phyloP scores from a whole-genome alignment of 2,329 filamentous ascomycete species.

The Aspergillus terreus region DNA sequence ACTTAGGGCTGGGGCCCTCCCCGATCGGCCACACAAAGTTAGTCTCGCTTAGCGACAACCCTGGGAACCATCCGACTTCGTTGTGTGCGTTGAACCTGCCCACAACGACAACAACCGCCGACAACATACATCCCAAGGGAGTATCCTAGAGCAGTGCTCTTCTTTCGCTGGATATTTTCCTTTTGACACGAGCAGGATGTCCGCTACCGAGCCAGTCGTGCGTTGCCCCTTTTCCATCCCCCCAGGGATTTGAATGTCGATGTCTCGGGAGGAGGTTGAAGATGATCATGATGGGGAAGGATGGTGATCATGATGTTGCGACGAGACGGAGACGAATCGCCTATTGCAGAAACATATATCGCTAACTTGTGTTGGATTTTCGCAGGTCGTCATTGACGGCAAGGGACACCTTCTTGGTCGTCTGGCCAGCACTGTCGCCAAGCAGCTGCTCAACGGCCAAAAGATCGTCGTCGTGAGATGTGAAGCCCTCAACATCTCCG shows the following conservation, averaged over 20 bases:
- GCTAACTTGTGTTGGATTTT: slow-evolving; percentile 43
- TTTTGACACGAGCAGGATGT: slow-evolving; percentile 54
- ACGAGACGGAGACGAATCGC: background rate
- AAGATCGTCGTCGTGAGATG: slow-evolving; percentile 99
- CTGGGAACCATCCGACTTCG: slow-evolving; percentile 38
- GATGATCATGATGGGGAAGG: background rate
- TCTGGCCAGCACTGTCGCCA: slow-evolving; percentile 95
- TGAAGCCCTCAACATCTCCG: slow-evolving; percentile 99
- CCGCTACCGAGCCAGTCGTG: slow-evolving; percentile 65
- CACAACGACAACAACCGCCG: slow-evolving; percentile 46
- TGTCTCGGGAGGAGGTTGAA: slow-evolving; percentile 2
- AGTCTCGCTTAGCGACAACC: slow-evolving; percentile 40
- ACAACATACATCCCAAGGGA: slow-evolving; percentile 43
- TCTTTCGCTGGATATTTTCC: slow-evolving; percentile 40
- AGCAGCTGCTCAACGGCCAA: slow-evolving; percentile 98
- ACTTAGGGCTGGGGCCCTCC: slow-evolving; percentile 40
- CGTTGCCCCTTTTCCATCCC: slow-evolving; percentile 33
- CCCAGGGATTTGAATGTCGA: slow-evolving; percentile 7
- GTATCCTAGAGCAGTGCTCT: slow-evolving; percentile 40
- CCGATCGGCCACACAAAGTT: slow-evolving; percentile 35
- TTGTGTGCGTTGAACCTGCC: slow-evolving; percentile 41
- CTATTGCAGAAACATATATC: slow-evolving; percentile 10
- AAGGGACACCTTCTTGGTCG: slow-evolving; percentile 99
- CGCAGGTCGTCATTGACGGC: slow-evolving; percentile 97
- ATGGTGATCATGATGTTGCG: background rate